These are phyloP conservation scores for Phenoliferia sp. DNA, from an alignment of 1,284 basidiomycete genomes.

Conservation along the genomic window DNA sequence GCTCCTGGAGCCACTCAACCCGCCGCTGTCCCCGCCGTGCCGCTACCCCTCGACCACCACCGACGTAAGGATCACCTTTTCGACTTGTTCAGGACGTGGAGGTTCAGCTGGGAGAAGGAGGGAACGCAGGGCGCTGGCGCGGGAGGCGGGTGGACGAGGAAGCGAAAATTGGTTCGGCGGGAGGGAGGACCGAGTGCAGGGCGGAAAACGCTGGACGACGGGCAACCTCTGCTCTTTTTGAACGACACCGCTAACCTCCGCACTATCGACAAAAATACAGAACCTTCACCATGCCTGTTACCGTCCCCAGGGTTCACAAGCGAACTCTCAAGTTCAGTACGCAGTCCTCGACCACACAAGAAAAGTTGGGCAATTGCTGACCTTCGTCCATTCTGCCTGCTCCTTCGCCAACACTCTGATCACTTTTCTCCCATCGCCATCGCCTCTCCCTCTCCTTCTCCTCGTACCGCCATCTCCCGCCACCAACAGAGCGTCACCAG, in stretches of 20 bases:
- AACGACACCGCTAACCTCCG: neutral
- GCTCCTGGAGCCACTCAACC: neutral
- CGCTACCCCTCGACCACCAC: neutral
- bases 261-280: neutral
- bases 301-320: constrained; percentile 1
- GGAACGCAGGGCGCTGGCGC: neutral
- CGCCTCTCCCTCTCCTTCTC: neutral
- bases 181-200: neutral
- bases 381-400: neutral
- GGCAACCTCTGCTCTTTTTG: neutral
- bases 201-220: neutral
- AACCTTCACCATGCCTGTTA: neutral
- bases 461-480: neutral
- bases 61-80: neutral
- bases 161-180: neutral
- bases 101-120: neutral
- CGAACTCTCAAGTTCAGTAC: constrained; percentile 1
- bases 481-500: constrained; percentile 75
- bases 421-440: neutral
- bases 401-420: neutral
- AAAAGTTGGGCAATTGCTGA: neutral
- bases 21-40: neutral
- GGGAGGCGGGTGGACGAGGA: neutral
- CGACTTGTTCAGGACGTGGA: neutral
- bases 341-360: neutral